Evolutionary conservation across 495 filamentous ascomycete genomes (phyloP).

Genomic region (Rusavskia elegans): DNA sequence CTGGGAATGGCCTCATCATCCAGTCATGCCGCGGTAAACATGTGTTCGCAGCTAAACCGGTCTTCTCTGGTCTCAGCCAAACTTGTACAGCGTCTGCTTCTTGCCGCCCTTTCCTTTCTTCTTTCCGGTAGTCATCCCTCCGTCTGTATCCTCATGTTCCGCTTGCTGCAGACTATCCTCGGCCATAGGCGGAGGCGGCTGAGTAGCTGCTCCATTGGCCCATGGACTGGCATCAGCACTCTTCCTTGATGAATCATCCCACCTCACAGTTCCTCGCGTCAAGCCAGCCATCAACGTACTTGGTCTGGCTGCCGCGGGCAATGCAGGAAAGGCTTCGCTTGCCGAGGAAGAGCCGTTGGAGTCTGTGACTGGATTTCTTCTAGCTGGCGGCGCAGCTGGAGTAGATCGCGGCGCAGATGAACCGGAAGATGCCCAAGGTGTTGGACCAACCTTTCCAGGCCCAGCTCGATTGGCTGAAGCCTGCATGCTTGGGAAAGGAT

Average conservation of each 20-base stretch:
- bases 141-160: conserved; percentile 15
- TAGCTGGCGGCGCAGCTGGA: conserved; percentile 2
- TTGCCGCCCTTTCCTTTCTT: conserved; percentile 65
- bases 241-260: conserved; percentile 33
- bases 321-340: conserved; percentile 59
- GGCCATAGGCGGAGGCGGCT: conserved; percentile 1
- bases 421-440: conserved; percentile 31
- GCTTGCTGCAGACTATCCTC: conserved; percentile 3
- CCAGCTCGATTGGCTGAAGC: conserved; percentile 24
- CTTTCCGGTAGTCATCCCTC: conserved; percentile 23
- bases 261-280: conserved; percentile 50
- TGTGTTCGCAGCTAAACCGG: too few relatives aligned
- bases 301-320: conserved; percentile 65
- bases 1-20: too few relatives aligned
- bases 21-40: too few relatives aligned
- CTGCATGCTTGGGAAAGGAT: conserved; percentile 35
- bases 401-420: conserved; percentile 20
- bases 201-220: conserved; percentile 15
- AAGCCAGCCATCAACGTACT: conserved; percentile 69
- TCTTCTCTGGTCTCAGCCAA: conserved; percentile 20
- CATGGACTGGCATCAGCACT: conserved; percentile 27
- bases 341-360: conserved; percentile 10
- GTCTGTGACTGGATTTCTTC: not conserved
- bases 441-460: conserved; percentile 26
- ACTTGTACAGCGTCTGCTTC: conserved; percentile 58